Base-by-base conservation (phyloP, 768 basidiomycete genomes). In the Amylocystis lapponica region DNA sequence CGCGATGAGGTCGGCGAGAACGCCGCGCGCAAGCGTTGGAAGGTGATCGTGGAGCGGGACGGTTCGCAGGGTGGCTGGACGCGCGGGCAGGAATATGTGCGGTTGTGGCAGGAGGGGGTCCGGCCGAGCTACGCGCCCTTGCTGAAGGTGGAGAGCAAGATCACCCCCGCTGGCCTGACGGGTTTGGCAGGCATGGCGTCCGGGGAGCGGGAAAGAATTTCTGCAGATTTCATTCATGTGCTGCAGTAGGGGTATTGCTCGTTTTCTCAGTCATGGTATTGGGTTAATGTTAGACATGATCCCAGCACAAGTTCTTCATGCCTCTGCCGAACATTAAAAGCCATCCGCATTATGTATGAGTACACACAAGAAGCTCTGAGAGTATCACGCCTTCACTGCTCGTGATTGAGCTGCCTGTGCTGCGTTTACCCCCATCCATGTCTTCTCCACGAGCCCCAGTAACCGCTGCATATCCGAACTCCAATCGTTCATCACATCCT, bases 401-500 rank as follows among this genome's bases (percentile, higher is more conserved):
- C 81, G 72, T 38, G 85, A 79, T 52, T 87, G 85, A 17, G 88
- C 88, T 36, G 89, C 88, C 60, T 87, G 78, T 10, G 89, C 88
- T 26, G 89, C 88, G 52, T 91, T 91, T 76, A 92, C 83, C 27
- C 85, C 86, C 89, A 92, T 92, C 89, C 94, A 96, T n/a, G 91
- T 92, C 78, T 97, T 97, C 69, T 99, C 96, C 12, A 93, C 88
- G 31, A 96, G 66, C 14, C 86, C 78, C 47, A 99, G 72, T 57
- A 99, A 67, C 66, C 86, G 92, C 56, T 85, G 87, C 78, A 99
- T 91, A 58, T 98, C 94, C 17, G 83, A 87, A 65, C 91, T 94
- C 95, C 96, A 99, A 49, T 91, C 90, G 59, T 98, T 98, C 83
- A 99, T 85, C 5, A 92, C 84, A 55, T 96, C 92, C 59, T 97